Evolutionary conservation across 805 yeast species (phyloP).

Genomic region (Candida dendrica): DNA sequence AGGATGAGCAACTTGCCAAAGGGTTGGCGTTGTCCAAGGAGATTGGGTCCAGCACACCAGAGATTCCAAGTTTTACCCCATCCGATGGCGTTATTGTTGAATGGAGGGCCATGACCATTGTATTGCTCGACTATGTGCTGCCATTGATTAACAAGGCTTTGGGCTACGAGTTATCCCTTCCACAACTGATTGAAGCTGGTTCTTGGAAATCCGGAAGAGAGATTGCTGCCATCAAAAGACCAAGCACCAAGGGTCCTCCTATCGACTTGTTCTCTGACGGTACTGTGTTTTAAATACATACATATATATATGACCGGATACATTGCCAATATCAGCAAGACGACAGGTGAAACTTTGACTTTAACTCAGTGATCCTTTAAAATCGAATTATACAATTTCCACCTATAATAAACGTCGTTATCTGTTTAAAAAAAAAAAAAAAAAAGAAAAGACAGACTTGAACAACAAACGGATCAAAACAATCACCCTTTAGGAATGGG

Average conservation of each 20-base stretch:
- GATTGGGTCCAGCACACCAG: constrained; percentile 18
- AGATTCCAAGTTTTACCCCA: constrained; percentile 44
- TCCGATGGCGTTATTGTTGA: constrained; percentile 57
- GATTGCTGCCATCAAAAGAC: constrained; percentile 45
- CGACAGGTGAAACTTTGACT: no score
- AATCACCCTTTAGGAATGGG: no score
- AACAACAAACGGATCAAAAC: no score
- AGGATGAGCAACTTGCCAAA: constrained; percentile 28
- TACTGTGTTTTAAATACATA: constrained; percentile 52
- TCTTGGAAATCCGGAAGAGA: constrained; percentile 62
- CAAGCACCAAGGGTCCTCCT: constrained; percentile 51
- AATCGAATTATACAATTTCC: no score
- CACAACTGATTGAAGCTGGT: constrained; percentile 63
- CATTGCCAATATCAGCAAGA: no score
- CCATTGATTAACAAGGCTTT: constrained; percentile 44
- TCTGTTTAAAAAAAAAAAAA: no score
- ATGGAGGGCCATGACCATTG: constrained; percentile 60
- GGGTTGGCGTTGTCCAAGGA: constrained; percentile 32
- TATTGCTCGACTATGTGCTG: constrained; percentile 44
- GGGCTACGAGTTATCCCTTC: constrained; percentile 33
- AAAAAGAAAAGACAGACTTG: no score
- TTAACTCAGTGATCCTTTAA: no score
- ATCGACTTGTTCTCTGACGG: constrained; percentile 58
- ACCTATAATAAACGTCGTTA: no score
- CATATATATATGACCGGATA: no score